Base-by-base conservation (phyloP, 169 alveolate genomes). In the Theileria annulata region DNA sequence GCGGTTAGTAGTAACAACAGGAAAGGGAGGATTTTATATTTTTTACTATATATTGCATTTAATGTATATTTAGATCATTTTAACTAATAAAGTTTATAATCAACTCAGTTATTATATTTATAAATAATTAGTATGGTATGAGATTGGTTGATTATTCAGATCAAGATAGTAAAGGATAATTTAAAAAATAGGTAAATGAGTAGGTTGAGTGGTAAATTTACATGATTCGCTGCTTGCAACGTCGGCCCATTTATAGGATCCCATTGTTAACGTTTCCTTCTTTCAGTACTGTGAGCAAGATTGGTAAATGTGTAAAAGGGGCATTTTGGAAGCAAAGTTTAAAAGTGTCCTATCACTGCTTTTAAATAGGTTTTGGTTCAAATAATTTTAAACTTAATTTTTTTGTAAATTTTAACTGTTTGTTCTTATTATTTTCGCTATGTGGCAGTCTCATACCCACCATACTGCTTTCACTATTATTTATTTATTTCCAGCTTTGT, bases 221-320 rank as follows among this genome's bases (percentile, higher is more conserved):
- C 94, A 83, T 49, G 94, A 90, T 42, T 90, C 94, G 86, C 94
- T 90, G 75, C 92, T 86, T 37, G 87, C 83, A 5, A 90, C 85
- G 79, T 90, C 94, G 27, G 86, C 94, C 94, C 94, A 90, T 81
- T 91, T 85, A n/a, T 86, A 86, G 23, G 83, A 74, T 64, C 86
- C 74, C 94, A 90, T 87, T 25, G 21, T 59, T 19, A 30, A 49
- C 13, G 42, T 17, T 49, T 48, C 49, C 21, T 17, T 42, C 51
- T 42, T 12, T 42, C 13, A 13, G 13, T 27, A 68, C 21, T 19
- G 42, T 35, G 21, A 19, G 31, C 33, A 33, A 35, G 49, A 27
- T 8, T n/a, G 49, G 19, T 9, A 35, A 42, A 68, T 68, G 76
- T 68, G 76, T 68, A n/a, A 42, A 13, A 42, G 17, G 49, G 21